A percentile compares a stretch with the other conserved stretches of the same genome.
Evolutionary conservation across 2,329 filamentous ascomycete genomes (phyloP).

Genomic region (Aaosphaeria arxii): DNA sequence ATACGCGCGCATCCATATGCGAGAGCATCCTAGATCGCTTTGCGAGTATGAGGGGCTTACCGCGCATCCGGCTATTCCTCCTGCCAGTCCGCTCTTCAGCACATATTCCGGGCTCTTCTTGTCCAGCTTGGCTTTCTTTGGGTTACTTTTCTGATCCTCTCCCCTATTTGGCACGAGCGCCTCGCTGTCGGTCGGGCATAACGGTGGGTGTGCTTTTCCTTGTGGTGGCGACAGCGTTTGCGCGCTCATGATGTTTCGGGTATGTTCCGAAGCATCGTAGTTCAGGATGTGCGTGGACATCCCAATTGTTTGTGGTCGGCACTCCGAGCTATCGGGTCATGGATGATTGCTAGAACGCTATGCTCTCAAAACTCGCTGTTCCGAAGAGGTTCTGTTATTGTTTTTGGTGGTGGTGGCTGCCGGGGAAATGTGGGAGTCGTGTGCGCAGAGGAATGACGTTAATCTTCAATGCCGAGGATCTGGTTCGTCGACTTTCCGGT

Average conservation of each 20-base stretch:
- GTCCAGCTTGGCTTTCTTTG: conserved; percentile 49
- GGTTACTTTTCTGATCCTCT: conserved; percentile 6
- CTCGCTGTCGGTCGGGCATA: conserved; percentile 54
- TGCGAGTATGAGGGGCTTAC: conserved; percentile 51
- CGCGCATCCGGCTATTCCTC: conserved; percentile 86
- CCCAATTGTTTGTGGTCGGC: conserved; percentile 15
- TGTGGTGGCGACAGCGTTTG: conserved; percentile 16
- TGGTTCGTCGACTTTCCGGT: conserved; percentile 2
- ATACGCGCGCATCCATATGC: background rate
- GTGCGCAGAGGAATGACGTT: conserved; percentile 7
- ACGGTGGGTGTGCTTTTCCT: conserved; percentile 31
- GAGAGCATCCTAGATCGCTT: background rate
- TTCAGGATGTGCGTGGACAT: conserved; percentile 38
- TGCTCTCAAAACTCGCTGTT: background rate
- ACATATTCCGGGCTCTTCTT: conserved; percentile 82
- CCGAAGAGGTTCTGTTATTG: background rate
- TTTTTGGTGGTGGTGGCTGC: background rate
- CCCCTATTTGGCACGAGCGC: conserved; percentile 44
- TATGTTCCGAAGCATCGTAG: conserved; percentile 32
- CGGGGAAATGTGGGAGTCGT: conserved; percentile 1
- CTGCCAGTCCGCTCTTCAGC: conserved; percentile 78
- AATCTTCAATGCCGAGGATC: conserved; percentile 14
- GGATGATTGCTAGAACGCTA: background rate
- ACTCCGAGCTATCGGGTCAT: background rate
- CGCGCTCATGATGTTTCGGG: conserved; percentile 36